Evolutionary conservation across 148 eudicot genomes (phyloP).

Genomic region (Suaeda aralocaspica): DNA sequence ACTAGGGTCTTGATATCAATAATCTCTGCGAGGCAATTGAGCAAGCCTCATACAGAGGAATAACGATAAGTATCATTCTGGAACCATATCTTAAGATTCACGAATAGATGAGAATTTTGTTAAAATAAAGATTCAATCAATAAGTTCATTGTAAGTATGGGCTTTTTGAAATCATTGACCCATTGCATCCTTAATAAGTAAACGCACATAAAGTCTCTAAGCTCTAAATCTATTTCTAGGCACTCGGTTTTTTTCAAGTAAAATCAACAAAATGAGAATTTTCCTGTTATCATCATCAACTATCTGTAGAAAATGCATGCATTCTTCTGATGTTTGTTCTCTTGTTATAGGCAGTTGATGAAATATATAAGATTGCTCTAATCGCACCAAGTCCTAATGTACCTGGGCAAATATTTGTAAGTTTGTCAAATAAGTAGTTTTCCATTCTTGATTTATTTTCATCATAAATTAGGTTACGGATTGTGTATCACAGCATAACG

Average conservation of each 20-base stretch:
- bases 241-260: no score
- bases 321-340: slow-evolving; percentile 6
- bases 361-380: slow-evolving; percentile 89
- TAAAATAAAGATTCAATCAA: no score
- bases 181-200: no score
- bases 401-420: slow-evolving; percentile 92
- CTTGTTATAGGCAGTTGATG: slow-evolving; percentile 79
- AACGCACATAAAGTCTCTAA: no score
- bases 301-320: slow-evolving; percentile 6
- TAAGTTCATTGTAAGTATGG: no score
- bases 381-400: slow-evolving; percentile 92
- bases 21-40: slow-evolving; percentile 79
- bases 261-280: no score
- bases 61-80: slow-evolving; percentile 54
- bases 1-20: slow-evolving; percentile 92
- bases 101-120: background rate
- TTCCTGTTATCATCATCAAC: no score
- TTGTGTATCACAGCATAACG: background rate
- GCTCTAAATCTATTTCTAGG: no score
- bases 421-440: slow-evolving; percentile 22
- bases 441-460: background rate
- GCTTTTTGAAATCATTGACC: no score
- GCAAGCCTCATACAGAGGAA: slow-evolving; percentile 74
- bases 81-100: background rate
- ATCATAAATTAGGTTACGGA: background rate